Evolutionary conservation across 2,329 filamentous ascomycete species (phyloP), one percentile per base, ranked within the genome.

Genomic region (Colletotrichum eremochloae): DNA sequence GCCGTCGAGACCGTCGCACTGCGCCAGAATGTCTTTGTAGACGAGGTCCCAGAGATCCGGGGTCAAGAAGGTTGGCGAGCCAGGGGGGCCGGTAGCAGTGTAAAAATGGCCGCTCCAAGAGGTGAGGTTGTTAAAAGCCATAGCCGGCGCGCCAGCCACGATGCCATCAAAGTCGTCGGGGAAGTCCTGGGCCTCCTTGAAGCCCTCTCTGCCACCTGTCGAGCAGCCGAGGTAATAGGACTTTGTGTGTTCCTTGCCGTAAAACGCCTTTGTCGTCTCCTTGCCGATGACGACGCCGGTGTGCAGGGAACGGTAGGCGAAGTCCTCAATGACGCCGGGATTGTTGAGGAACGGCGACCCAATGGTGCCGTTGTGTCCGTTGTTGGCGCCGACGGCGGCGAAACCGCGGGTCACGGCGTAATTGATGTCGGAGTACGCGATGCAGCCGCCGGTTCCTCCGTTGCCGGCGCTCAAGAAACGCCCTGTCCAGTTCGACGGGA

Each of bases 111-210:
- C 63, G n/a, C 71, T 71, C 68, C 67, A 71, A 14, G 67, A 67
- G 38, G 71, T 81, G 78, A 90, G 75, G 75, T 87, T 84, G 52
- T 79, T 82, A 1, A 68, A 74, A 1, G 72, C 82, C 82, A 82
- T 71, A 0, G 86, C 86, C 40, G 84, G 78, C 2, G 79, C 78
- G 11, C 87, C 67, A 2, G 71, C 73, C 11, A 72, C 63, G 20
- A 87, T 82, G 29, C 86, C 86, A 68, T 87, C 84, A 64, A 87
- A 87, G 68, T 87, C 85, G 6, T 86, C 81, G 0, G 86, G 86
- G 73, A 82, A 87, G 40, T 81, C 75, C 73, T 87, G 83, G 6
- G 84, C 81, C 52, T 84, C 81, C 67, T 84, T 85, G 20, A 87
- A 77, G 20, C 86, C 86, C 77, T 89, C 85, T 4, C 86, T 79